Base-by-base conservation (phyloP, 1,284 basidiomycete species). In the Inonotus obliquus region DNA sequence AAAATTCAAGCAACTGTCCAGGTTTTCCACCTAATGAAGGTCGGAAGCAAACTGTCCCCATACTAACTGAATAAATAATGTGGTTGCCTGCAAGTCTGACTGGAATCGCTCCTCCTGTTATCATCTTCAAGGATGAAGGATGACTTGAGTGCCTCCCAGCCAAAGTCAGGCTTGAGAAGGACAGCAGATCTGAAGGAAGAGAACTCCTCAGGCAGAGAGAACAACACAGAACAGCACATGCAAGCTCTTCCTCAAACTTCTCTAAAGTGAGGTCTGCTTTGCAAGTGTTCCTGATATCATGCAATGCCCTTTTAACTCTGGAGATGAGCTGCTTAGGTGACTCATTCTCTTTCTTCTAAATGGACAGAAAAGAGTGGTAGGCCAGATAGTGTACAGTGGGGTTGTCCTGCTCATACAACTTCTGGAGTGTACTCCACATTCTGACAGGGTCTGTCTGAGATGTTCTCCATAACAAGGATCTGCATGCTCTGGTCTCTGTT, bases 1-100 rank as follows among this genome's bases (percentile, higher is more conserved):
- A 63, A 48, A 76, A 73, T 44, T 71, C 66, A 38, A 75, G 65
- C 54, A 54, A 47, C 54, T 54, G 47, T 10, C 19, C 39, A 37
- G 48, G 21, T 47, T 61, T 65, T 25, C 68, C 67, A 52, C 60
- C 57, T 38, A 69, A 9, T 32, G 9, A 32, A 32, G 32, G 32
- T 32, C 9, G 32, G 32, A 32, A 32, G 9, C 32, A 32, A 4
- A 32, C 32, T 32, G 32, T 32, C 32, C 32, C 37, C 23, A 47
- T 6, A 6, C 55, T 25, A 13, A 21, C 55, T 23, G 51, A 53
- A 32, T 53, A 53, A n/a, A 53, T 29, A 53, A 53, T n/a, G 6
- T 32, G 17, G 14, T 53, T 29, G 29, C 21, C 21, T 23, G 51
- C 51, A 32, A 53, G 51, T 7, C 27, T 19, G 29, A 53, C 27